A percentile compares a stretch with the other conserved stretches of the same genome.
These are phyloP conservation scores for Diaporthe australafricana DNA, from an alignment of 2,329 filamentous ascomycete species.

Conservation along the genomic window DNA sequence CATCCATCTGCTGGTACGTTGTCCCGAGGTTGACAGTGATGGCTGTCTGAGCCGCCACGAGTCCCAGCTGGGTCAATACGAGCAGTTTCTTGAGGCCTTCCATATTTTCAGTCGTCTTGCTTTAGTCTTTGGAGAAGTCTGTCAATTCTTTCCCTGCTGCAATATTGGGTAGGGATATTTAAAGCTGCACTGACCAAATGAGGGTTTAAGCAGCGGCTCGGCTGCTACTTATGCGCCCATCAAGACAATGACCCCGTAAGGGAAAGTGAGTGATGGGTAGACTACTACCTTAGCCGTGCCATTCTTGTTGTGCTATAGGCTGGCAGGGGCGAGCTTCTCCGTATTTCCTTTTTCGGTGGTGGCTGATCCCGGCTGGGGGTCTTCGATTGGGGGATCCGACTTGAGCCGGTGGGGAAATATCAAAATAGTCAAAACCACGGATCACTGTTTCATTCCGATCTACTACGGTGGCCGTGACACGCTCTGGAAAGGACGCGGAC, in stretches of 20 bases:
- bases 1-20: slow-evolving; percentile 54
- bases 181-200: background rate
- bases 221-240: background rate
- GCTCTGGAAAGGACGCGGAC: background rate
- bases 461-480: background rate
- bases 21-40: slow-evolving; percentile 45
- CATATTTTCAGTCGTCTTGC: background rate
- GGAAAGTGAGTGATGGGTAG: background rate
- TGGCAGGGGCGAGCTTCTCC: background rate
- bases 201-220: background rate
- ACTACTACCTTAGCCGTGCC: background rate
- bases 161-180: too few relatives aligned
- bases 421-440: background rate
- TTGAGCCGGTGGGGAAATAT: slow-evolving; percentile 7
- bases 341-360: slow-evolving; percentile 7
- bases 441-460: background rate
- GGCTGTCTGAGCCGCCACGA: slow-evolving; percentile 39
- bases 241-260: too few relatives aligned
- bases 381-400: slow-evolving; percentile 13
- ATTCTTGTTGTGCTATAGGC: background rate
- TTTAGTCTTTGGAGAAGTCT: background rate
- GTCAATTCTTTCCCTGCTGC: background rate
- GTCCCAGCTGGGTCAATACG: background rate
- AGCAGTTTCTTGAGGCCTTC: background rate
- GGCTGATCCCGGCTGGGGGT: background rate